These are phyloP conservation scores for Candida boleticola DNA, from an alignment of 805 yeast genomes.

Conservation along the genomic window DNA sequence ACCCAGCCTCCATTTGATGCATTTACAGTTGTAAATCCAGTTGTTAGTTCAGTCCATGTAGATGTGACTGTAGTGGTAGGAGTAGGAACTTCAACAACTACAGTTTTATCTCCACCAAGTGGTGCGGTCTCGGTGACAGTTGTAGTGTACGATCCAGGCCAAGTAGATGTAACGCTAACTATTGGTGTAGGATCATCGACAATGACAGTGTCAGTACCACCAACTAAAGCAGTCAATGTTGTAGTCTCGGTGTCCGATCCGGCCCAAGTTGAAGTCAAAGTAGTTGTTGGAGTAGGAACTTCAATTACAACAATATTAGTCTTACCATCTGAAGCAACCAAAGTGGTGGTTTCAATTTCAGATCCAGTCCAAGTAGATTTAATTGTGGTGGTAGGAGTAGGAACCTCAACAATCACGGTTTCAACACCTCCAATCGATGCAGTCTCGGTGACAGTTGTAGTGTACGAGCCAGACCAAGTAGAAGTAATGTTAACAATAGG, in stretches of 20 bases:
- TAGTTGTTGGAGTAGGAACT: slow-evolving; percentile 5
- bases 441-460: slow-evolving; percentile 7
- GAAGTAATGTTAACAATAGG: neutral
- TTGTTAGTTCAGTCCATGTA: slow-evolving; percentile 4
- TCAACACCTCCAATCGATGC: neutral
- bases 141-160: slow-evolving; percentile 4
- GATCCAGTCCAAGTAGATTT: slow-evolving; percentile 2
- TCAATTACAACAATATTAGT: slow-evolving; percentile 8
- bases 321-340: slow-evolving; percentile 3
- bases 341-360: slow-evolving; percentile 6
- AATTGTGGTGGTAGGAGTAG: neutral
- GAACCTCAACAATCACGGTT: neutral
- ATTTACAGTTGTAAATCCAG: neutral
- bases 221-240: slow-evolving; percentile 1
- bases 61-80: slow-evolving; percentile 5
- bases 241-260: slow-evolving; percentile 1
- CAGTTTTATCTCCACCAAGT: slow-evolving; percentile 6
- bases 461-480: slow-evolving; percentile 1
- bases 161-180: neutral
- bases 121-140: slow-evolving; percentile 1
- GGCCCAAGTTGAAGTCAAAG: slow-evolving; percentile 4
- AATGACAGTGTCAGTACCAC: slow-evolving; percentile 8
- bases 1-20: slow-evolving; percentile 9
- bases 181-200: slow-evolving; percentile 12
- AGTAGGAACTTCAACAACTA: slow-evolving; percentile 13